Conservation (phyloP, 2,329 filamentous ascomycete species). For the Lachnellula subtilissima region DNA sequence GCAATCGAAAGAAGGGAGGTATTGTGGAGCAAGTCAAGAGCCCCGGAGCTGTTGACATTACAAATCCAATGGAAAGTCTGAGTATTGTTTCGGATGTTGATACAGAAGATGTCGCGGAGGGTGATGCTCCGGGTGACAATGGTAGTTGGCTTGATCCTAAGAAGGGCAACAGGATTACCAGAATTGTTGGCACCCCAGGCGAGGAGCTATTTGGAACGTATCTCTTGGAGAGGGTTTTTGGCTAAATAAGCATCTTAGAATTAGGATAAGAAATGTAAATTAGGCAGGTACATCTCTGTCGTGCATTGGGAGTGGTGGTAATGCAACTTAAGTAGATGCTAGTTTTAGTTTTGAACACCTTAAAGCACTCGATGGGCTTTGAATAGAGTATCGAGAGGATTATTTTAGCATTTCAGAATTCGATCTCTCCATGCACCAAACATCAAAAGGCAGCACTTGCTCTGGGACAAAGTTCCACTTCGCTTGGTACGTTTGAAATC, state of each 20-base stretch:
- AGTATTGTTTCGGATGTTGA: slow-evolving; percentile 35
- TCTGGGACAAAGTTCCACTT: too few relatives aligned
- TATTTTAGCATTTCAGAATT: too few relatives aligned
- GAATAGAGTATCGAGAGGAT: too few relatives aligned
- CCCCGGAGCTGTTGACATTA: slow-evolving; percentile 31
- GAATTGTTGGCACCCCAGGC: slow-evolving; percentile 67
- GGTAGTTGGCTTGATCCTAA: slow-evolving; percentile 68
- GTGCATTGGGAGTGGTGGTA: too few relatives aligned
- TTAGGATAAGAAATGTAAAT: background rate
- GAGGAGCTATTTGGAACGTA: slow-evolving; percentile 60
- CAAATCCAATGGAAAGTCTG: slow-evolving; percentile 34
- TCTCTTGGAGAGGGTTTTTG: slow-evolving; percentile 55
- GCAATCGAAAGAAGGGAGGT: slow-evolving; percentile 50
- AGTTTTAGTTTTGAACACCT: too few relatives aligned
- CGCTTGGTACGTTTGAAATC: too few relatives aligned
- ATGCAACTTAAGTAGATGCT: too few relatives aligned
- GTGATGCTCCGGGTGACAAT: slow-evolving; percentile 64
- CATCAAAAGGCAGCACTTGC: too few relatives aligned
- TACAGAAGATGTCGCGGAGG: slow-evolving; percentile 41
- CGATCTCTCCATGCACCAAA: too few relatives aligned
- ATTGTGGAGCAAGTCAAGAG: slow-evolving; percentile 30
- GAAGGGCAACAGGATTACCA: slow-evolving; percentile 75
- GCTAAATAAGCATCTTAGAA: slow-evolving; percentile 3
- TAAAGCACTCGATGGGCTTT: too few relatives aligned
- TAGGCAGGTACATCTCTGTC: background rate